Evolutionary conservation across 2,329 filamentous ascomycete species (phyloP).

Genomic region (Colletotrichum spinosum): DNA sequence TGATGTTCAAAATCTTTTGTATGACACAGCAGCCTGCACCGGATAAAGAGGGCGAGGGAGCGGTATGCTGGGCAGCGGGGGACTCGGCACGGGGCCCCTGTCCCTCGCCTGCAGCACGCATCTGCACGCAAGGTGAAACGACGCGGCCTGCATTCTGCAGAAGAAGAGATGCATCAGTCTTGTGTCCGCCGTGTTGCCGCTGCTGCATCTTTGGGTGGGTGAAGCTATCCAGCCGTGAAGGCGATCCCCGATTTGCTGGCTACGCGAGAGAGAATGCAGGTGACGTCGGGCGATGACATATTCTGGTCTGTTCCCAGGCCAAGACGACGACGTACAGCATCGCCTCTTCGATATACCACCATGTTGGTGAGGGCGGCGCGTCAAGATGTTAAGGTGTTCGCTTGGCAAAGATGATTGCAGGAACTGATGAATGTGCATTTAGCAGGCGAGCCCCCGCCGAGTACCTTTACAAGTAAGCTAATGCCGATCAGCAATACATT

Average conservation of each 20-base stretch:
- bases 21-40: slow-evolving; percentile 17
- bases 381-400: slow-evolving; percentile 13
- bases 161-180: slow-evolving; percentile 12
- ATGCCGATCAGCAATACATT: slow-evolving; percentile 27
- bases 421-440: slow-evolving; percentile 21
- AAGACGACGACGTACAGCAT: slow-evolving; percentile 9
- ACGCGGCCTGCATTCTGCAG: slow-evolving; percentile 21
- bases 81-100: slow-evolving; percentile 18
- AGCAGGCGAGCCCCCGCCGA: slow-evolving; percentile 28
- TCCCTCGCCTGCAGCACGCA: slow-evolving; percentile 34
- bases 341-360: too few relatives aligned
- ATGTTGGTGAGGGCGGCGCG: neutral
- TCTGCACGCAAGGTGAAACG: slow-evolving; percentile 29
- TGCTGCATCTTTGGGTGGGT: slow-evolving; percentile 11
- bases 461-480: slow-evolving; percentile 19
- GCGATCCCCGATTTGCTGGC: slow-evolving; percentile 20
- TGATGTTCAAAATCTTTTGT: neutral
- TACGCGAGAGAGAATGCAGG: slow-evolving; percentile 6
- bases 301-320: slow-evolving; percentile 20
- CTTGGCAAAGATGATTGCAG: slow-evolving; percentile 25
- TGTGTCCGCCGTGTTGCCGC: slow-evolving; percentile 5
- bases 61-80: slow-evolving; percentile 1
- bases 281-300: neutral
- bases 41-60: slow-evolving; percentile 20
- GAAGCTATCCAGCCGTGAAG: slow-evolving; percentile 9